These are phyloP conservation scores for Backusella liffmaniae DNA, from an alignment of 192 early-diverging fungal genomes.

Conservation along the genomic window DNA sequence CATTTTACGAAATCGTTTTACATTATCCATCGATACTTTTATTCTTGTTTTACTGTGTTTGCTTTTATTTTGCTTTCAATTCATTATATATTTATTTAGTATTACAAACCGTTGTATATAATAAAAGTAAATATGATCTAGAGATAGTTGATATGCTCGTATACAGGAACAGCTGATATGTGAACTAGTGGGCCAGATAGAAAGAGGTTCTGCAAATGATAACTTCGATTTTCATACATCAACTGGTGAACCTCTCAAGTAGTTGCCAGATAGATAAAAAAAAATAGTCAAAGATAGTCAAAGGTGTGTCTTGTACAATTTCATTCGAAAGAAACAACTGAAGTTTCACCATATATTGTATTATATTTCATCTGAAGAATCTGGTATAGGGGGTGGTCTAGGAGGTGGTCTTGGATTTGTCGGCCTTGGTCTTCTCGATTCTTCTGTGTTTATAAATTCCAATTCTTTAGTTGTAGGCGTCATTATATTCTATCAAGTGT, in stretches of 20 bases:
- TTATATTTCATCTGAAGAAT: background rate
- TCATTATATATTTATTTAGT: background rate
- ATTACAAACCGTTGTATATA: background rate
- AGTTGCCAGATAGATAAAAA: background rate
- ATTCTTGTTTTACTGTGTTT: background rate
- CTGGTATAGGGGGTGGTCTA: background rate
- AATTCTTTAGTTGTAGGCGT: no score
- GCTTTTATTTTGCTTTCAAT: background rate
- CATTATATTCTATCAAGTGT: background rate
- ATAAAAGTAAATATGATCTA: background rate
- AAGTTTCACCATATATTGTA: background rate
- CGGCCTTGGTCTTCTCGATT: conserved; percentile 8
- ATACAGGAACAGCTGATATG: background rate
- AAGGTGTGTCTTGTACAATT: background rate
- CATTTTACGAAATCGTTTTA: background rate
- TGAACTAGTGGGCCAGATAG: background rate
- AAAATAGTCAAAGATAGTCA: background rate
- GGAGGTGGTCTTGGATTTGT: conserved; percentile 5
- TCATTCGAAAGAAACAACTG: background rate
- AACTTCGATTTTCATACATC: background rate
- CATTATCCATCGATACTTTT: background rate
- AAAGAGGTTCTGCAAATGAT: background rate
- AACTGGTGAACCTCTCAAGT: background rate
- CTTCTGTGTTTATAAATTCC: background rate
- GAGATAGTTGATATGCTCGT: background rate